Conservation (phyloP, 2,329 filamentous ascomycete species). For the Ilyonectria sp. region DNA sequence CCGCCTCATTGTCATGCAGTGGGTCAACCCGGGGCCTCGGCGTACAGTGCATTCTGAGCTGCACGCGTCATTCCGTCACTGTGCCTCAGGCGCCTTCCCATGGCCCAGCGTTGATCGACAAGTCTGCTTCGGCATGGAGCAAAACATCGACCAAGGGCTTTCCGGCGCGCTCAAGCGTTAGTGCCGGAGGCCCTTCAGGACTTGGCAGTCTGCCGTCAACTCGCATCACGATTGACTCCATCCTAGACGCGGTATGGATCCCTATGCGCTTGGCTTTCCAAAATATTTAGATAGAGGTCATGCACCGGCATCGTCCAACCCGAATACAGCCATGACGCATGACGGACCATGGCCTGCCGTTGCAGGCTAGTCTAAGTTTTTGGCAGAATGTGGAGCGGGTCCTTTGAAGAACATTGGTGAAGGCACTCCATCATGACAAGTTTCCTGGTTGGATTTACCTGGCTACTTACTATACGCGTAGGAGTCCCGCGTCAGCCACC, state of each 20-base stretch:
- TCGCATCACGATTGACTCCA: background rate
- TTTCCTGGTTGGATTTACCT: background rate
- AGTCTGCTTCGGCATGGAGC: constrained; percentile 9
- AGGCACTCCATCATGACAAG: constrained; percentile 2
- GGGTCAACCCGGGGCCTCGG: constrained; percentile 35
- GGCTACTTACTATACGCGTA: background rate
- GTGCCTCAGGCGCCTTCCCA: constrained; percentile 3
- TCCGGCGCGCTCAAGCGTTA: constrained; percentile 5
- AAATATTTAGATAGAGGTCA: background rate
- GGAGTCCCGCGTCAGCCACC: constrained; percentile 13
- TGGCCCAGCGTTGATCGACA: constrained; percentile 26
- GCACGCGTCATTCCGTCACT: constrained; percentile 16
- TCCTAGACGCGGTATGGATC: background rate
- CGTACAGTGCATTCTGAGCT: constrained; percentile 25
- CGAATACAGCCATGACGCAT: constrained; percentile 15
- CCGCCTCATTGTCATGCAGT: constrained; percentile 46
- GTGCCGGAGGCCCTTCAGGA: constrained; percentile 3
- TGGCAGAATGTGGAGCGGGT: constrained; percentile 3
- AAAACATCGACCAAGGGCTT: constrained; percentile 12
- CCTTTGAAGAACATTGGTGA: constrained; percentile 4
- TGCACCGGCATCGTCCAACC: constrained; percentile 1
- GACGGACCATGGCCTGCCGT: constrained; percentile 1
- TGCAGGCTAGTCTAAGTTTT: constrained; percentile 11
- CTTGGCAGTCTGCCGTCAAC: constrained; percentile 2
- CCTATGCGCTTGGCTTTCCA: background rate